Conservation (phyloP, 352 stramenopile species). For the Elongisporangium undulatum region DNA sequence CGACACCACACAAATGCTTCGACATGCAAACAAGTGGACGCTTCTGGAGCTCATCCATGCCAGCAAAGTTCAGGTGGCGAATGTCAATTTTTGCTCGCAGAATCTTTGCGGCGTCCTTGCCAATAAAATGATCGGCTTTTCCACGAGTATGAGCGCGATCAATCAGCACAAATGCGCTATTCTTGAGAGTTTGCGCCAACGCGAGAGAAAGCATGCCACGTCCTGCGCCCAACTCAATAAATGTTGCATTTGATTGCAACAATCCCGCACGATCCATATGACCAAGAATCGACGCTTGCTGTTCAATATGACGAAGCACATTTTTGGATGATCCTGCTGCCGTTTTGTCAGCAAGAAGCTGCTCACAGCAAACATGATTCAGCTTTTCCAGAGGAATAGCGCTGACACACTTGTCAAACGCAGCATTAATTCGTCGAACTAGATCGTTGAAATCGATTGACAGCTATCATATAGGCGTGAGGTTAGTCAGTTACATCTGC, state of each 20-base stretch:
- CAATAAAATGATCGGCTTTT: conserved; percentile 76
- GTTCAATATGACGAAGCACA: conserved; percentile 73
- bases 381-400: conserved; percentile 61
- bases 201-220: conserved; percentile 77
- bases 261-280: conserved; percentile 63
- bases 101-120: conserved; percentile 25
- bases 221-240: conserved; percentile 72
- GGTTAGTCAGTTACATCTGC: neutral
- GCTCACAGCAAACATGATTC: conserved; percentile 56
- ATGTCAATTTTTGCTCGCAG: conserved; percentile 83
- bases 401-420: conserved; percentile 50
- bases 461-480: conserved; percentile 7
- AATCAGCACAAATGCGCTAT: conserved; percentile 70
- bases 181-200: conserved; percentile 55
- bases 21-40: conserved; percentile 75
- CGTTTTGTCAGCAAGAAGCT: conserved; percentile 61
- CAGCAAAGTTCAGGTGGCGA: conserved; percentile 73
- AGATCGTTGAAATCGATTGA: conserved; percentile 57
- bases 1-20: conserved; percentile 82
- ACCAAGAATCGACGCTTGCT: conserved; percentile 78
- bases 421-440: conserved; percentile 34
- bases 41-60: conserved; percentile 44
- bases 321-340: conserved; percentile 48
- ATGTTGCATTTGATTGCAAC: conserved; percentile 37
- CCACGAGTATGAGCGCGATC: conserved; percentile 65